Evolutionary conservation across 257 asterid species (phyloP).

Genomic region (Schizonepeta tenuifolia): DNA sequence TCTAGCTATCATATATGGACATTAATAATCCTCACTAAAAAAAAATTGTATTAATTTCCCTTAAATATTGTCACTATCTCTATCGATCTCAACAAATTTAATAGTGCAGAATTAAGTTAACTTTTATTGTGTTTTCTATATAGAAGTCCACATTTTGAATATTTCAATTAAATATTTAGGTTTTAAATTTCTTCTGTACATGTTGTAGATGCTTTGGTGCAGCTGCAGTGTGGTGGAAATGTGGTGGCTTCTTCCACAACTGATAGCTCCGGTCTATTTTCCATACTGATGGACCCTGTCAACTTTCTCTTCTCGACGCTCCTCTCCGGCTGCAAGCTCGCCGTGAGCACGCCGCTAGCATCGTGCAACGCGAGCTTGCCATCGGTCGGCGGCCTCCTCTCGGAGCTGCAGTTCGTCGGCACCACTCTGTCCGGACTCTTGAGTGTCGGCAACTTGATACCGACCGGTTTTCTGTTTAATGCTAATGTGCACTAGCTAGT

Average conservation of each 20-base stretch:
- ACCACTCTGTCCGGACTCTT: slow-evolving; percentile 38
- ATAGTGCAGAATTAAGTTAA: no score
- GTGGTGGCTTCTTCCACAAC: slow-evolving; percentile 46
- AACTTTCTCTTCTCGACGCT: slow-evolving; percentile 34
- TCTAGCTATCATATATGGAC: no score
- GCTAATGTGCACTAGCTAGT: slow-evolving; percentile 28
- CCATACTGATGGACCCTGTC: slow-evolving; percentile 45
- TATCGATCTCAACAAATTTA: no score
- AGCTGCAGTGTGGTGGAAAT: slow-evolving; percentile 52
- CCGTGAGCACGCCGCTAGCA: slow-evolving; percentile 49
- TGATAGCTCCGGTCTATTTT: slow-evolving; percentile 44
- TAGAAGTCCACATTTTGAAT: no score
- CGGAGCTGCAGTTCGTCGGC: slow-evolving; percentile 46
- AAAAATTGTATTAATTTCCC: no score
- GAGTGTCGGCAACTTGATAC: slow-evolving; percentile 36
- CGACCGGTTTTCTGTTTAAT: slow-evolving; percentile 30
- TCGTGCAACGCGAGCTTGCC: slow-evolving; percentile 49
- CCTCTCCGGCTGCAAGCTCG: slow-evolving; percentile 42
- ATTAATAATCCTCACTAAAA: no score
- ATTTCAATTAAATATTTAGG: no score
- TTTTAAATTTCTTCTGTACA: no score
- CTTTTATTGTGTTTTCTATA: no score
- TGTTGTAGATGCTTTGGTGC: slow-evolving; percentile 57
- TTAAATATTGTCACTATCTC: no score
- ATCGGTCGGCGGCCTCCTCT: slow-evolving; percentile 40